phyloP scores from a whole-genome alignment of 768 basidiomycete species.

The Boletus eberwhitei region DNA sequence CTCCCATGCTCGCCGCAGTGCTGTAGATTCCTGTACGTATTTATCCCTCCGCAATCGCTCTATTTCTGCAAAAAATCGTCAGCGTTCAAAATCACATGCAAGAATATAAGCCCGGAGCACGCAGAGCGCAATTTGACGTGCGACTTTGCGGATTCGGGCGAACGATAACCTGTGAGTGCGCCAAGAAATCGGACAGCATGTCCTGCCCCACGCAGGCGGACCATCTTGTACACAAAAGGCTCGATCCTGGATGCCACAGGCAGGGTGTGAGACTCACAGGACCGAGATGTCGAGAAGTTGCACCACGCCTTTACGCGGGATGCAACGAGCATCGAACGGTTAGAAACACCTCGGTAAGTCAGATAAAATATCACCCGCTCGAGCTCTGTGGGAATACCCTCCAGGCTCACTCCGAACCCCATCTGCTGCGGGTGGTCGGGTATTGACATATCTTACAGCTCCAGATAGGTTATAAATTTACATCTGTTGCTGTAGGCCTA shows the following conservation, averaged over 20 bases:
- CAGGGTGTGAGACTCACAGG: neutral
- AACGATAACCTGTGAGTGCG: conserved; percentile 1
- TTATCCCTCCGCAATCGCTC: too few relatives aligned
- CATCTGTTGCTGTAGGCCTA: too few relatives aligned
- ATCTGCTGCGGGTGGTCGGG: neutral
- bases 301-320: conserved; percentile 18
- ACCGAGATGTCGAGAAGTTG: too few relatives aligned
- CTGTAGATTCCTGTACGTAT: too few relatives aligned
- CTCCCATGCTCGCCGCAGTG: too few relatives aligned
- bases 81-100: too few relatives aligned
- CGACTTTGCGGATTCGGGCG: conserved; percentile 5
- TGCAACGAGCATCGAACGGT: conserved; percentile 17
- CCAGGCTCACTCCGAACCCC: neutral
- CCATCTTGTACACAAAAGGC: conserved; percentile 17
- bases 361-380: conserved; percentile 19
- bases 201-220: conserved; percentile 7
- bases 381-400: conserved; percentile 12
- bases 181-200: conserved; percentile 12
- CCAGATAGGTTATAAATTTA: too few relatives aligned
- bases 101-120: too few relatives aligned
- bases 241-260: too few relatives aligned
- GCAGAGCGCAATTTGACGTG: conserved; percentile 12
- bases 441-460: neutral
- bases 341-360: conserved; percentile 3
- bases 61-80: too few relatives aligned